Evolutionary conservation across 306 rosid species (phyloP).

Genomic region (Ceratonia siliqua): DNA sequence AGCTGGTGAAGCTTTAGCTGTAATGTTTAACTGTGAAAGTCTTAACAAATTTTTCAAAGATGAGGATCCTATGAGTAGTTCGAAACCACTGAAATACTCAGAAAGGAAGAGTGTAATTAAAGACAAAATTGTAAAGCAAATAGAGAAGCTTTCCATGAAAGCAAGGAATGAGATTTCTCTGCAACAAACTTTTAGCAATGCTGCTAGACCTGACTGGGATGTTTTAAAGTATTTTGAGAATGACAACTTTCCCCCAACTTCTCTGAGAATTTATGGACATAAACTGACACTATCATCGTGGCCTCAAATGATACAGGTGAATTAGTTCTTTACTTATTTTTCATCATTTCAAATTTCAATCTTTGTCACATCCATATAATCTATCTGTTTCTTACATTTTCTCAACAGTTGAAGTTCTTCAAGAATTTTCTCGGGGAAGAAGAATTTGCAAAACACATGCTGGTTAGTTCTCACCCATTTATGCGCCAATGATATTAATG

Average conservation of each 20-base stretch:
- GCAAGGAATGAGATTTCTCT: background rate
- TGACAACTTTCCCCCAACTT: conserved; percentile 8
- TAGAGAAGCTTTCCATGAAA: conserved; percentile 11
- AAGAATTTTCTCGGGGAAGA: conserved; percentile 15
- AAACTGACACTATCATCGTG: conserved; percentile 31
- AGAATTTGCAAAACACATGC: conserved; percentile 18
- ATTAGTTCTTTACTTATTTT: background rate
- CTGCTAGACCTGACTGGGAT: conserved; percentile 23
- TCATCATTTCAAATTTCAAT: background rate
- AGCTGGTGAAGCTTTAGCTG: conserved; percentile 42
- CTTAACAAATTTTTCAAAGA: conserved; percentile 34
- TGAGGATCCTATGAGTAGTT: background rate
- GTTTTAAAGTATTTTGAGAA: conserved; percentile 22
- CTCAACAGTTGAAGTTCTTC: conserved; percentile 31
- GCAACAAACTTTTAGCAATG: background rate
- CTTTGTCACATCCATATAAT: background rate
- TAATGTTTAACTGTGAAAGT: conserved; percentile 34
- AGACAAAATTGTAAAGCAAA: background rate
- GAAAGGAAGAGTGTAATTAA: background rate
- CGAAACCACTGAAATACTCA: background rate
- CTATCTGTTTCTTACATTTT: background rate
- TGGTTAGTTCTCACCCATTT: conserved; percentile 29
- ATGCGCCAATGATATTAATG: too few species aligned
- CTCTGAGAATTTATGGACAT: conserved; percentile 16
- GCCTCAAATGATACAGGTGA: conserved; percentile 46